Conservation (phyloP, 2,329 filamentous ascomycete species). For the Chaetothyriales sp. region DNA sequence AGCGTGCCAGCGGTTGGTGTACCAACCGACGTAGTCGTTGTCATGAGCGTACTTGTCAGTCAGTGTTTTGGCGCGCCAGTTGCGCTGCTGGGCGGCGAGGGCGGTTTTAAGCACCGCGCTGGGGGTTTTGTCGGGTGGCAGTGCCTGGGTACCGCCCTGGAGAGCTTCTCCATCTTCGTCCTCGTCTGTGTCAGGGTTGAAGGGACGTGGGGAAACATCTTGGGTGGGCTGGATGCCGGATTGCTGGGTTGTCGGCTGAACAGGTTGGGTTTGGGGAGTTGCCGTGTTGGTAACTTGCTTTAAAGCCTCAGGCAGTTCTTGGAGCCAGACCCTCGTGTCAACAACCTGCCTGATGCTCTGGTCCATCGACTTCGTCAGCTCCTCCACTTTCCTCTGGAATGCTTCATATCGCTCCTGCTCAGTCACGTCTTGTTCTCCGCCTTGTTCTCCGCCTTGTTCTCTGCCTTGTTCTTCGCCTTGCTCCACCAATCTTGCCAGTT, state of each 20-base stretch:
- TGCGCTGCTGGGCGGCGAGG: slow-evolving; percentile 17
- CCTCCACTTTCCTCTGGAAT: slow-evolving; percentile 34
- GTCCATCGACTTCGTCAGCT: slow-evolving; percentile 44
- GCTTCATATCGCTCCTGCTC: slow-evolving; percentile 28
- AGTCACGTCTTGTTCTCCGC: slow-evolving; percentile 18
- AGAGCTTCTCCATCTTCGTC: slow-evolving; percentile 24
- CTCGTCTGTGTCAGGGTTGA: slow-evolving; percentile 21
- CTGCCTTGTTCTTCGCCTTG: slow-evolving; percentile 16
- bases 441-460: too few species aligned
- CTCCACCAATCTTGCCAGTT: slow-evolving; percentile 3
- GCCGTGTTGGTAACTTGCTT: slow-evolving; percentile 29
- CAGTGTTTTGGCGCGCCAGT: slow-evolving; percentile 16
- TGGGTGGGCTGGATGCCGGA: slow-evolving; percentile 23
- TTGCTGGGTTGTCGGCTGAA: slow-evolving; percentile 23
- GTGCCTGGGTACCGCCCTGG: slow-evolving; percentile 11
- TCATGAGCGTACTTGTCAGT: slow-evolving; percentile 41
- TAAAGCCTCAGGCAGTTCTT: slow-evolving; percentile 32
- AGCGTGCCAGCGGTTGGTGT: slow-evolving; percentile 48
- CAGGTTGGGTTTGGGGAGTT: slow-evolving; percentile 16
- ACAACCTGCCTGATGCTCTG: slow-evolving; percentile 43
- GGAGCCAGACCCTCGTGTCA: slow-evolving; percentile 39
- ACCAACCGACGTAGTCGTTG: slow-evolving; percentile 49
- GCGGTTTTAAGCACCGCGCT: slow-evolving; percentile 15
- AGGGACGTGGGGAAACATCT: slow-evolving; percentile 18
- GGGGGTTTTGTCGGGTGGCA: slow-evolving; percentile 2